These are phyloP conservation scores for Candida odintsovae DNA, from an alignment of 805 yeast species.

Conservation along the genomic window DNA sequence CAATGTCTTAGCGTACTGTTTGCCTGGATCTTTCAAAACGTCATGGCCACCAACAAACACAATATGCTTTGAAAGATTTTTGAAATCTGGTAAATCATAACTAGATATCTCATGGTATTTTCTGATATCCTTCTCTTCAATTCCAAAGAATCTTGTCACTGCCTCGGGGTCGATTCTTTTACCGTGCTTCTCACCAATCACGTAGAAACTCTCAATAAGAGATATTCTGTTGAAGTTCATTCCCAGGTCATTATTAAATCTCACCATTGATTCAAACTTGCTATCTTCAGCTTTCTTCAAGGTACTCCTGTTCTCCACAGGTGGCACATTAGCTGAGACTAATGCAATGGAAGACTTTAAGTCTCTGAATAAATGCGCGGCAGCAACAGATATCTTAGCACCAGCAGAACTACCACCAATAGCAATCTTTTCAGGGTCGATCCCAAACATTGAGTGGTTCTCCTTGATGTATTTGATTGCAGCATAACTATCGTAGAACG, in stretches of 20 bases:
- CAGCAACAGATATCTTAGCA: not conserved
- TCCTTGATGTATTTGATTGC: constrained; percentile 9
- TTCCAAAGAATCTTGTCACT: not conserved
- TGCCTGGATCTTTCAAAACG: not conserved
- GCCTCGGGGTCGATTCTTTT: not conserved
- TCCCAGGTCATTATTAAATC: not conserved
- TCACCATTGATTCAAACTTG: not conserved
- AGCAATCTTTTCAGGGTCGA: not conserved
- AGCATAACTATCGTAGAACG: constrained; percentile 35
- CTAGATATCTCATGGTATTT: not conserved
- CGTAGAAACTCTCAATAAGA: not conserved
- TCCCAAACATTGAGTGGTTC: not conserved
- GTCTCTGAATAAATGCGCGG: not conserved
- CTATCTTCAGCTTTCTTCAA: not conserved
- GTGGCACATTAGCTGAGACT: not conserved
- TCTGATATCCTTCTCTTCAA: too few species aligned
- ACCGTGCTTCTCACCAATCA: not conserved
- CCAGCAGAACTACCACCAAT: constrained; percentile 4
- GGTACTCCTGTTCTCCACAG: not conserved
- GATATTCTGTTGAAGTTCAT: not conserved
- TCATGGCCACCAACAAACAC: not conserved
- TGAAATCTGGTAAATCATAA: not conserved
- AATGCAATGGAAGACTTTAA: not conserved
- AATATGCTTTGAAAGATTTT: not conserved
- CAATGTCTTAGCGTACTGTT: not conserved